These are phyloP conservation scores for Calonectria hongkongensis DNA, from an alignment of 2,329 filamentous ascomycete genomes.

Conservation along the genomic window DNA sequence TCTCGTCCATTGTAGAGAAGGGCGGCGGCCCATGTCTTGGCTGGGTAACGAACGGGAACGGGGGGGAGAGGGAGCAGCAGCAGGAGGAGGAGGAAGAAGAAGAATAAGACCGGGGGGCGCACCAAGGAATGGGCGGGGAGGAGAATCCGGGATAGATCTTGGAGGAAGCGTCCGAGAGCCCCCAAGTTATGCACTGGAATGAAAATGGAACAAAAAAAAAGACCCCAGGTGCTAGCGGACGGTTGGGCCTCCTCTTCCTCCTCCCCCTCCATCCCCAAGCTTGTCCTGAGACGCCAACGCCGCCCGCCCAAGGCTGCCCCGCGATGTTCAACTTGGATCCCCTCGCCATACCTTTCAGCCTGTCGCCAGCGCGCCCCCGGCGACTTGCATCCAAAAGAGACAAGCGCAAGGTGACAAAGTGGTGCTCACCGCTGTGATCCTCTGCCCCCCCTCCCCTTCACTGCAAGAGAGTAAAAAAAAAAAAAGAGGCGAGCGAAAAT, in stretches of 20 bases:
- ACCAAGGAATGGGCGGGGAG: slow-evolving; percentile 3
- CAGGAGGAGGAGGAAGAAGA: no score
- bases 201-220: slow-evolving; percentile 6
- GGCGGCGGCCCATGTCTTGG: slow-evolving; percentile 19
- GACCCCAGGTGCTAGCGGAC: not conserved
- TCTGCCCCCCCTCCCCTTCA: not conserved
- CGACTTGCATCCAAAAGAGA: not conserved
- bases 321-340: not conserved
- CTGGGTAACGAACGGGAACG: slow-evolving; percentile 22
- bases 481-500: slow-evolving; percentile 30
- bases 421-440: not conserved
- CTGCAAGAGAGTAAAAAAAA: not conserved
- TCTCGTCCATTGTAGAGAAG: slow-evolving; percentile 21
- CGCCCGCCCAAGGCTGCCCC: not conserved
- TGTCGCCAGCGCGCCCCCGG: not conserved
- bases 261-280: slow-evolving; percentile 14
- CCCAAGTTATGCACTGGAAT: slow-evolving; percentile 19
- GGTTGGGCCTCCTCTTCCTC: not conserved
- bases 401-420: slow-evolving; percentile 16
- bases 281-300: slow-evolving; percentile 21
- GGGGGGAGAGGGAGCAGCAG: not conserved
- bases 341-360: not conserved
- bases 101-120: not conserved
- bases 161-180: not conserved
- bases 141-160: slow-evolving; percentile 2